Percentiles rank a stretch among this genome's conserved stretches.
These are phyloP conservation scores for Jackrogersella multiformis DNA, from an alignment of 495 filamentous ascomycete genomes.

Conservation along the genomic window DNA sequence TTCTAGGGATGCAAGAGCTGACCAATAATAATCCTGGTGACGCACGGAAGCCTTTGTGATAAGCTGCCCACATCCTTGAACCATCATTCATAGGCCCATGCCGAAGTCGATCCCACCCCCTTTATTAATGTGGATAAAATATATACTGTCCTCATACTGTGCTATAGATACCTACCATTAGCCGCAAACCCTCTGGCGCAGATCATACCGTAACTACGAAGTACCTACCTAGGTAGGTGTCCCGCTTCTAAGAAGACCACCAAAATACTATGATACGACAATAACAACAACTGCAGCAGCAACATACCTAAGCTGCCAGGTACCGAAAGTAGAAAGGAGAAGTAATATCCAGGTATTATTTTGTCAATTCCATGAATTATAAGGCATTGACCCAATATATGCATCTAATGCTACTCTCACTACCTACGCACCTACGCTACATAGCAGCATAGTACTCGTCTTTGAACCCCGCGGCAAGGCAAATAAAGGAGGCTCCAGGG, in stretches of 20 bases:
- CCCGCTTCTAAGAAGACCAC: slow-evolving; percentile 3
- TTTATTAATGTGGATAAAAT: slow-evolving; percentile 25
- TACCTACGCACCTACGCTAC: no score
- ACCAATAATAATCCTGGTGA: slow-evolving; percentile 34
- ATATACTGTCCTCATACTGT: slow-evolving; percentile 27
- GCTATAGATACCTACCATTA: slow-evolving; percentile 27
- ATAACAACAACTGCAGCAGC: neutral
- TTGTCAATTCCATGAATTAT: neutral
- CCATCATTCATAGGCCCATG: slow-evolving; percentile 30
- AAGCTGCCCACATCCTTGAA: slow-evolving; percentile 40
- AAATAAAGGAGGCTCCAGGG: slow-evolving; percentile 23
- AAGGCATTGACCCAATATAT: neutral
- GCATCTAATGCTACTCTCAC: neutral
- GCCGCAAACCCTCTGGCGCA: slow-evolving; percentile 30
- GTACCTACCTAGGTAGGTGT: no score
- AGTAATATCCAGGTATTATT: neutral
- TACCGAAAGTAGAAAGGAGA: neutral
- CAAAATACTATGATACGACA: neutral
- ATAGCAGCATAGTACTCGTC: neutral
- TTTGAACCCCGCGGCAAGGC: slow-evolving; percentile 14
- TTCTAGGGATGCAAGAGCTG: slow-evolving; percentile 17
- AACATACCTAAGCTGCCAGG: neutral
- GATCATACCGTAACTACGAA: slow-evolving; percentile 23
- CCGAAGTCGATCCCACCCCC: slow-evolving; percentile 32
- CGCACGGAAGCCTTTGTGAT: slow-evolving; percentile 33